phyloP scores from a whole-genome alignment of 1,284 basidiomycete species.

The Phylloboletellus chloephorus region DNA sequence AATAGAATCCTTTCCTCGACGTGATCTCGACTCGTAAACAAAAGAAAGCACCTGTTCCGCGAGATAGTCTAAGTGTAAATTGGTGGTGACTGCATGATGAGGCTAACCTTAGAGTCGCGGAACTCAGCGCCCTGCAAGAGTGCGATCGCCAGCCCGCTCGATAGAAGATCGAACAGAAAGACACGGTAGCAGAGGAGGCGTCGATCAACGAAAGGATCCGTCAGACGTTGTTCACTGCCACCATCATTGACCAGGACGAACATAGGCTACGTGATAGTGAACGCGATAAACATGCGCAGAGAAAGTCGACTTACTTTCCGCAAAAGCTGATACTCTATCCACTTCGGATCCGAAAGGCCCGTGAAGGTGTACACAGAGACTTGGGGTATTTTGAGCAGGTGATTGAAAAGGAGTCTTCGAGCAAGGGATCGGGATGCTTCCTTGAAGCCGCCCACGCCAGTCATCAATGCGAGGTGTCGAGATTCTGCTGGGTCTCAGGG shows the following conservation, averaged over 20 bases:
- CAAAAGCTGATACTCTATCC: slow-evolving; percentile 41
- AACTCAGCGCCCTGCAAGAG: slow-evolving; percentile 50
- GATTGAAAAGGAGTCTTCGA: slow-evolving; percentile 45
- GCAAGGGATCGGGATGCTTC: slow-evolving; percentile 48
- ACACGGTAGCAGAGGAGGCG: slow-evolving; percentile 43
- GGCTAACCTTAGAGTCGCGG: slow-evolving; percentile 54
- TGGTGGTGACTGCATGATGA: neutral
- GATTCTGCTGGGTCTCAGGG: slow-evolving; percentile 31
- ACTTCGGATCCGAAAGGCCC: slow-evolving; percentile 41
- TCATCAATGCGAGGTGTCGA: slow-evolving; percentile 38
- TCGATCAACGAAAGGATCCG: slow-evolving; percentile 21
- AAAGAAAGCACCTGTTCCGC: slow-evolving; percentile 42
- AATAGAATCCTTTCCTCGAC: slow-evolving; percentile 7
- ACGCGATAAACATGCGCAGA: neutral
- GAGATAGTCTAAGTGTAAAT: neutral
- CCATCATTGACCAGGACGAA: slow-evolving; percentile 58
- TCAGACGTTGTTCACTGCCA: slow-evolving; percentile 25
- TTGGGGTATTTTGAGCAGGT: slow-evolving; percentile 38
- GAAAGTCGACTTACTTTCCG: slow-evolving; percentile 35
- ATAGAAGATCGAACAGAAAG: slow-evolving; percentile 45
- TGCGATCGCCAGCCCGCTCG: slow-evolving; percentile 46
- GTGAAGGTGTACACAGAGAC: slow-evolving; percentile 43
- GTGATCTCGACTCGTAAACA: slow-evolving; percentile 38
- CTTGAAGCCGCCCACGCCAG: slow-evolving; percentile 34
- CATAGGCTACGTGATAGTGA: slow-evolving; percentile 48